Conservation (phyloP, 140 eudicot genomes). For the Senecio squalidus region DNA sequence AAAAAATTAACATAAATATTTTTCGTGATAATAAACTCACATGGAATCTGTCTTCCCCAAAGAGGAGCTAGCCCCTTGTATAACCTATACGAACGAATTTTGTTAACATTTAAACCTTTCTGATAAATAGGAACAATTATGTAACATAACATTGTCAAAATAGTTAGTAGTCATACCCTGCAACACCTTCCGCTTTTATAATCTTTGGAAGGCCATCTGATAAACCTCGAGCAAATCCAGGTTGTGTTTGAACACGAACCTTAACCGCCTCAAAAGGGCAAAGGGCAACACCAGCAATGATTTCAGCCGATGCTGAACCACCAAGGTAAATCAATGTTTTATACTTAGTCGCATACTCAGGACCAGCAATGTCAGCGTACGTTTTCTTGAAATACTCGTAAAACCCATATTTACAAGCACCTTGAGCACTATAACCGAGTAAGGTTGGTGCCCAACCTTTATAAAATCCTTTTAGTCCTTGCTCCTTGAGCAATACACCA, state of each 20-base stretch:
- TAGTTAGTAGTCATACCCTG: slow-evolving; percentile 43
- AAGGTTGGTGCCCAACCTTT: slow-evolving; percentile 92
- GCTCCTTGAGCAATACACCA: slow-evolving; percentile 69
- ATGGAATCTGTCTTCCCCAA: slow-evolving; percentile 91
- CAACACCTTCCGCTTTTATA: slow-evolving; percentile 59
- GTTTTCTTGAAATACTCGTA: slow-evolving; percentile 87
- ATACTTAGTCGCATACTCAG: slow-evolving; percentile 71
- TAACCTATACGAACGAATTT: slow-evolving; percentile 33
- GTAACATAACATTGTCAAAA: neutral
- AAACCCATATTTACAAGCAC: slow-evolving; percentile 80
- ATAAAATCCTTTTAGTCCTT: slow-evolving; percentile 71
- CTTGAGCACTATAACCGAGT: slow-evolving; percentile 80
- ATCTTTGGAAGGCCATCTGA: slow-evolving; percentile 77
- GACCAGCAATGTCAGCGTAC: slow-evolving; percentile 84
- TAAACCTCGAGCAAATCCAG: slow-evolving; percentile 73
- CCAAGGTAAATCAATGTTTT: slow-evolving; percentile 77
- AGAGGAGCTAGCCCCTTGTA: slow-evolving; percentile 79
- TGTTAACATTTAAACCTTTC: neutral
- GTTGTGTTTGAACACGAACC: slow-evolving; percentile 91
- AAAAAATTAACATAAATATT: neutral
- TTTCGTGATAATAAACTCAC: slow-evolving; percentile 31
- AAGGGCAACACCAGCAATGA: slow-evolving; percentile 68
- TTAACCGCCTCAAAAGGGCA: slow-evolving; percentile 88
- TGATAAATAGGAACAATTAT: neutral
- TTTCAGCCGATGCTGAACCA: slow-evolving; percentile 79